These are phyloP conservation scores for Penicillium italicum DNA, from an alignment of 2,329 filamentous ascomycete genomes.

Conservation along the genomic window DNA sequence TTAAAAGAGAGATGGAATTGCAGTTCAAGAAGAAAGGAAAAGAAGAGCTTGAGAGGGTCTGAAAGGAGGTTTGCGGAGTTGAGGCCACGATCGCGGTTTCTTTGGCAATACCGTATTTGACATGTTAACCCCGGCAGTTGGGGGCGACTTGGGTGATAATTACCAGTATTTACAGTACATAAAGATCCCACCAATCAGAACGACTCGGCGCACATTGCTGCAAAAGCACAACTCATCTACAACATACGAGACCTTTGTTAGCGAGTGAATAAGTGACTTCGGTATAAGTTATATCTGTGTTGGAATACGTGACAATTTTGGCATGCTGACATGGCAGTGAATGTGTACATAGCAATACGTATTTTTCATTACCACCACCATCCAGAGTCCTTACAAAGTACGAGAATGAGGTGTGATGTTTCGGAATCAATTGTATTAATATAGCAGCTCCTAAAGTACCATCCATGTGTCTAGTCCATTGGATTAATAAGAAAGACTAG, in stretches of 20 bases:
- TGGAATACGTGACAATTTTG: not conserved
- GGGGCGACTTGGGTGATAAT: not conserved
- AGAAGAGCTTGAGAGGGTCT: slow-evolving; percentile 9
- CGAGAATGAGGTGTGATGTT: not conserved
- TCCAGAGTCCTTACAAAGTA: not conserved
- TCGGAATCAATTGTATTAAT: not conserved
- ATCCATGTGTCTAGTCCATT: slow-evolving; percentile 4
- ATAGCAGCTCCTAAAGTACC: not conserved
- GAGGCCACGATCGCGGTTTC: slow-evolving; percentile 30
- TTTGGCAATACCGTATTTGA: slow-evolving; percentile 20
- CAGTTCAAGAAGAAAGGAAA: slow-evolving; percentile 8
- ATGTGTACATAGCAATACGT: no score
- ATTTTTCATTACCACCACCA: not conserved
- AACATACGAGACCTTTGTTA: not conserved
- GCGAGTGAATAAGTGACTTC: not conserved
- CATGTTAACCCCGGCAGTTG: slow-evolving; percentile 1
- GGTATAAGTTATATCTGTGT: not conserved
- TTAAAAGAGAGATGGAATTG: slow-evolving; percentile 5
- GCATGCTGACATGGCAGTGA: not conserved
- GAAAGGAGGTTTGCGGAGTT: slow-evolving; percentile 24
- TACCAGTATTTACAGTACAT: slow-evolving; percentile 10
- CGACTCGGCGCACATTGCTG: not conserved
- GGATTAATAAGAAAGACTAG: slow-evolving; percentile 3
- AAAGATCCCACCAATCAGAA: slow-evolving; percentile 6
- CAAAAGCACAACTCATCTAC: not conserved